A percentile compares a stretch with the other conserved stretches of the same genome.
phyloP scores from a whole-genome alignment of 2,329 filamentous ascomycete genomes.

The Neoarthrinium moseri region DNA sequence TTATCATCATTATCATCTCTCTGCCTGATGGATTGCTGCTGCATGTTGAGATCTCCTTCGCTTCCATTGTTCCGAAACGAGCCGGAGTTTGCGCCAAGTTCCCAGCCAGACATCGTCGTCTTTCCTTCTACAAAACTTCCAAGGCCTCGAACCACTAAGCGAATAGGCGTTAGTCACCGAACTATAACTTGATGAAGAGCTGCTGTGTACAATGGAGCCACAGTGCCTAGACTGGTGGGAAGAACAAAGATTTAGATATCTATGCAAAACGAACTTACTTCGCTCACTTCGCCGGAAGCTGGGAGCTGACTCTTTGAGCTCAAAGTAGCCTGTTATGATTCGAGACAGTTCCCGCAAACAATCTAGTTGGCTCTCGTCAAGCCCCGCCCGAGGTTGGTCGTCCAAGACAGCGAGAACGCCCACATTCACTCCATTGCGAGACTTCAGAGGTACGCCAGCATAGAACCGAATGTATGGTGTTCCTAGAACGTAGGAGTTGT shows the following conservation, averaged over 20 bases:
- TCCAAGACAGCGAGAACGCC: conserved; percentile 15
- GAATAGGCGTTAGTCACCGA: not conserved
- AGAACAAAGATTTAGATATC: too few species aligned
- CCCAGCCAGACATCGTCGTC: conserved; percentile 17
- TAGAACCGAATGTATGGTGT: conserved; percentile 20
- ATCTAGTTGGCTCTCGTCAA: not conserved
- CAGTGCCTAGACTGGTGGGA: too few species aligned
- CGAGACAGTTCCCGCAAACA: conserved; percentile 15
- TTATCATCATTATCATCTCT: not conserved
- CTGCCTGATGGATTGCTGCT: conserved; percentile 11
- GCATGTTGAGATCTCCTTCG: conserved; percentile 16
- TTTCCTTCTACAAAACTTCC: conserved; percentile 20
- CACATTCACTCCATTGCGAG: conserved; percentile 13
- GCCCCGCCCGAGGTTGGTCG: conserved; percentile 6
- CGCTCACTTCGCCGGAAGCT: conserved; percentile 15
- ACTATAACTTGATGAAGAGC: not conserved
- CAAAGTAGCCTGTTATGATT: conserved; percentile 15
- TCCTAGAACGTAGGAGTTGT: not conserved
- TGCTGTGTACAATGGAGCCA: not conserved
- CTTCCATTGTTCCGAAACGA: conserved; percentile 12
- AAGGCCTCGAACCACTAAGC: conserved; percentile 17
- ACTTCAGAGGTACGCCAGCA: conserved; percentile 16
- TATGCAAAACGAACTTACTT: conserved; percentile 3
- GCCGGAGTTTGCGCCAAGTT: conserved; percentile 5
- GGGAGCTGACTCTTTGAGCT: conserved; percentile 9